Evolutionary conservation across 2,329 filamentous ascomycete genomes (phyloP).

Genomic region (Aspergillus neoniger): DNA sequence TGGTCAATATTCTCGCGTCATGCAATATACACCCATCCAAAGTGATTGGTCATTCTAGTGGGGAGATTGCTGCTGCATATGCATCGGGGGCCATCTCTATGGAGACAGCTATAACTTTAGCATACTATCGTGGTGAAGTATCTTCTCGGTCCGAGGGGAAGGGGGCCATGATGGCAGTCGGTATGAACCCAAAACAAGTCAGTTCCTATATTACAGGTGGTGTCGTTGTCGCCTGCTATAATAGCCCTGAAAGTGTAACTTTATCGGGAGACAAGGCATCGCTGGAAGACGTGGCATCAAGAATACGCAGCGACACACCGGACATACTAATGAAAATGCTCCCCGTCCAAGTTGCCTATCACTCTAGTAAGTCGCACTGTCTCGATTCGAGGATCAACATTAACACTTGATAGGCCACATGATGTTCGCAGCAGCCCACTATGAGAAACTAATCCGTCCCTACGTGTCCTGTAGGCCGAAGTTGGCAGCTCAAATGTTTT

Average conservation of each 20-base stretch:
- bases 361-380: background rate
- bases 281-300: constrained; percentile 1
- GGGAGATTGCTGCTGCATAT: constrained; percentile 43
- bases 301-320: constrained; percentile 5
- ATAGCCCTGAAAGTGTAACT: constrained; percentile 29
- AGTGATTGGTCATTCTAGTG: constrained; percentile 38
- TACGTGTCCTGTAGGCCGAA: background rate
- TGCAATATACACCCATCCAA: constrained; percentile 27
- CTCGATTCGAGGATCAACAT: too few species aligned
- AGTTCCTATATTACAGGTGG: constrained; percentile 16
- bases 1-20: constrained; percentile 30
- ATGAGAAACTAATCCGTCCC: background rate
- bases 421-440: background rate
- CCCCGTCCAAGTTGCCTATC: background rate
- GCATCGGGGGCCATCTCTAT: constrained; percentile 27
- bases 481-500: constrained; percentile 12
- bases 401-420: background rate
- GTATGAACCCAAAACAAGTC: constrained; percentile 17
- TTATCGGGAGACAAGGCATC: constrained; percentile 23
- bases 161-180: constrained; percentile 29
- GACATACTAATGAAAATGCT: constrained; percentile 12
- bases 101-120: constrained; percentile 21
- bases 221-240: constrained; percentile 28
- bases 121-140: constrained; percentile 25
- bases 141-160: constrained; percentile 8